Base-by-base conservation (phyloP, 305 asterid species). In the Fraxinus baroniana region DNA sequence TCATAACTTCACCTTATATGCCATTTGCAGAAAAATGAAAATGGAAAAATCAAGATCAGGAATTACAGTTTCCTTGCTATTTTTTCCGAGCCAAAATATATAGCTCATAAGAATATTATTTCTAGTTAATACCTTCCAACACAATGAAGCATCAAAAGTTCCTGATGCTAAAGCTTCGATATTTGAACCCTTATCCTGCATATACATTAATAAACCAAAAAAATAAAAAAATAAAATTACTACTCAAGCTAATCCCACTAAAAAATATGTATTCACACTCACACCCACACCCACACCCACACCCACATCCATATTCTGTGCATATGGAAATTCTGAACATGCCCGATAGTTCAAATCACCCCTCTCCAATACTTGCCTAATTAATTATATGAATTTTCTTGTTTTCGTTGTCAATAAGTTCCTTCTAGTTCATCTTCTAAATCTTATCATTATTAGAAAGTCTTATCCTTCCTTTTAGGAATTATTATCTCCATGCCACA, bases 101-200 rank as follows among this genome's bases (percentile, higher is more conserved):
- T 70, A 39, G 18, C 24, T 37, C 28, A 10, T 7, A n/a, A 44
- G 28, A 41, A 68, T 26, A 66, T 26, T 24, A 74, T 62, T 80
- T 5, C 46, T 60, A 68, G 78, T 75, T 36, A 33, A 79, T 90
- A 92, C 95, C 94, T 90, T 87, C 94, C 94, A 91, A 79, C 88
- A 82, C 33, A 92, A 80, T 24, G 97, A 89, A 80, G 87, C 85
- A 84, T 91, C 93, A 44, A 86, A 72, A 36, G 77, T 77, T 68
- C 77, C 57, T 5, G 93, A 85, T 55, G 89, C 95, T 18, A 83
- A 89, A 62, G 93, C 95, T 86, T 89, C 91, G 44, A 87, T 74
- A 71, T 82, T 83, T 35, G 94, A 91, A 84, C 94, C 93, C 49
- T 84, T 83, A 15, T 86, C 92, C 97, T 92, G 86, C 66, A 85